Evolutionary conservation across 2,329 filamentous ascomycete species (phyloP), one percentile per base, ranked within the genome.

Genomic region (Cryphonectria nitschkei): DNA sequence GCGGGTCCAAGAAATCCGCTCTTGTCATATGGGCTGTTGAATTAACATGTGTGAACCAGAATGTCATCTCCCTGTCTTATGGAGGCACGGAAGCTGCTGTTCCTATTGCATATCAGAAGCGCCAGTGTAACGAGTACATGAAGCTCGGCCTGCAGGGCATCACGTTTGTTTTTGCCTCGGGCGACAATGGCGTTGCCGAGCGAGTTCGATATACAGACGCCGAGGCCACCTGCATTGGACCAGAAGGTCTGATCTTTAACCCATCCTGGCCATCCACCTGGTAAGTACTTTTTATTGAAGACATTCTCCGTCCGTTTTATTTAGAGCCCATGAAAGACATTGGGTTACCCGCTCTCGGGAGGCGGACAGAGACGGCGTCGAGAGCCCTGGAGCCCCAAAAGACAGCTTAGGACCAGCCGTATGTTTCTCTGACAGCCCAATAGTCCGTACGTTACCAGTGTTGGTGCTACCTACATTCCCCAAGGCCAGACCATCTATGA

Each of bases 21-120:
- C 26, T 26, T 26, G 26, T 26, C 26, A 26, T 26, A 26, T 26
- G 26, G 26, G 26, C 26, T 26, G 26, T 26, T 26, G 26, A 26
- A 26, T 26, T 64, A 32, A 64, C 8, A 41, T 2, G 22, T 1
- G 26, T 22, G 13, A 16, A 26, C 1, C n/a, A 43, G 39, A 87
- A 88, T 73, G 87, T 89, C 14, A 83, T 88, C 72, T 84, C 82
- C 56, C 85, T 90, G 73, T 87, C 84, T 4, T 88, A 89, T 76
- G 86, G 86, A 66, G 84, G 84, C 52, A 81, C 84, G 58, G 87
- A 90, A 77, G 78, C 79, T 9, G 84, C 85, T 26, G 80, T 89
- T 29, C 87, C 88, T 0, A 78, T 82, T 13, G 79, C 79, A 72
- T 90, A 90, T 78, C 85, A 87, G 74, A 80, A 84, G 73, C 81